Evolutionary conservation across 495 filamentous ascomycete genomes (phyloP).

Genomic region (Friedmanniomyces simplex): DNA sequence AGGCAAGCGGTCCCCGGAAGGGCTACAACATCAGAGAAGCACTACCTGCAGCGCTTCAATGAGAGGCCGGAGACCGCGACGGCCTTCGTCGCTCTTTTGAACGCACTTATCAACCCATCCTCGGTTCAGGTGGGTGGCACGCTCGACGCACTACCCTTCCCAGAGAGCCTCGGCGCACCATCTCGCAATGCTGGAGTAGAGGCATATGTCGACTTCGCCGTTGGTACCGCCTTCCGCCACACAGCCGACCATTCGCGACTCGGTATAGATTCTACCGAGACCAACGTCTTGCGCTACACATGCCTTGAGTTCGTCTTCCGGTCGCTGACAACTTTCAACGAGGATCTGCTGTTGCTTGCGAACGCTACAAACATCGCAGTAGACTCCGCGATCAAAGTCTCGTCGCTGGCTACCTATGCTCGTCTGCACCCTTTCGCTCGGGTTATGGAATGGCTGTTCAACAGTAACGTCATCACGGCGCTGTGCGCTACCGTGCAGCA

Average conservation of each 20-base stretch:
- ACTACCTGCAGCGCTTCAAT: constrained; percentile 16
- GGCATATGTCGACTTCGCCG: constrained; percentile 77
- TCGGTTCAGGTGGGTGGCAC: constrained; percentile 43
- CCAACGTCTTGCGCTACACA: constrained; percentile 57
- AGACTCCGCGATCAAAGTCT: constrained; percentile 59
- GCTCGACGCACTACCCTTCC: constrained; percentile 71
- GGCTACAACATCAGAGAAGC: neutral
- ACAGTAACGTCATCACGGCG: constrained; percentile 70
- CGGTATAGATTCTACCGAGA: constrained; percentile 44
- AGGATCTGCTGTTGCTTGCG: constrained; percentile 73
- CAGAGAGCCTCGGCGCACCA: constrained; percentile 65
- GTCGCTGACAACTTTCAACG: constrained; percentile 78
- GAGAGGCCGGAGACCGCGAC: constrained; percentile 45
- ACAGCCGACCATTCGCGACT: constrained; percentile 44
- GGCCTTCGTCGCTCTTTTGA: constrained; percentile 66
- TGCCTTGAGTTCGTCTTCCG: constrained; percentile 69
- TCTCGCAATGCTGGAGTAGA: constrained; percentile 81
- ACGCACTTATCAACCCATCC: constrained; percentile 53
- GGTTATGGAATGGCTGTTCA: constrained; percentile 95
- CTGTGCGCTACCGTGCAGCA: constrained; percentile 69
- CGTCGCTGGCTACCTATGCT: constrained; percentile 63
- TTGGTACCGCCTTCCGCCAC: constrained; percentile 59
- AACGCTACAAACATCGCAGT: constrained; percentile 61
- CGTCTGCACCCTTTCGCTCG: constrained; percentile 82
- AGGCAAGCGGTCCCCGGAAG: neutral